These are phyloP conservation scores for Geosmithia flava DNA, from an alignment of 2,329 filamentous ascomycete genomes.

Conservation along the genomic window DNA sequence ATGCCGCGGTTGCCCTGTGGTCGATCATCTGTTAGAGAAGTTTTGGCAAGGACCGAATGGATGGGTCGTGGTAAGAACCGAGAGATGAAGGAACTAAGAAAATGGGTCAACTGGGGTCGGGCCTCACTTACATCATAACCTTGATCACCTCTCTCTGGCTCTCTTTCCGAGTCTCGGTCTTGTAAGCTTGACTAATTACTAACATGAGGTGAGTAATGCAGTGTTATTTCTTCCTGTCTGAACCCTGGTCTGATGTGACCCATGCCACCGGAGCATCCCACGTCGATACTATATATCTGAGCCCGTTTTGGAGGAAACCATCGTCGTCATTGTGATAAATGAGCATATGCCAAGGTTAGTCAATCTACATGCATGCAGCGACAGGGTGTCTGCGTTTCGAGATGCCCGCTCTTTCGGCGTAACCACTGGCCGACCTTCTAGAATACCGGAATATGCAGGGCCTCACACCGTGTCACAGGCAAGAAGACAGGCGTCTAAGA, in stretches of 20 bases:
- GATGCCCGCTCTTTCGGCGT: not conserved
- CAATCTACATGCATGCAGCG: not conserved
- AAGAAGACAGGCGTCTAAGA: not conserved
- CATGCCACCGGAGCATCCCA: not conserved
- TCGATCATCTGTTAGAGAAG: conserved; percentile 4
- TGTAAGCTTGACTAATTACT: not conserved
- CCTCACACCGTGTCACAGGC: not conserved
- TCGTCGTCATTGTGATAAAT: not conserved
- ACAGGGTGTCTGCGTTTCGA: not conserved
- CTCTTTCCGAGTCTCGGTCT: not conserved
- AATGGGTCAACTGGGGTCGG: not conserved
- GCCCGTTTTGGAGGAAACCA: not conserved
- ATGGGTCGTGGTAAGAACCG: no score
- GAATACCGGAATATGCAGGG: not conserved
- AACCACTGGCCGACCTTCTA: not conserved
- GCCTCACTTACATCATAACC: not conserved
- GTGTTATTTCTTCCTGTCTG: not conserved
- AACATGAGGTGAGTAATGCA: not conserved
- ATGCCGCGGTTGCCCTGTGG: conserved; percentile 10
- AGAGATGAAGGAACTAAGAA: not conserved
- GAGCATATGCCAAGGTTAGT: not conserved
- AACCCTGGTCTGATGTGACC: not conserved
- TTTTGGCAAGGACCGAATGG: not conserved
- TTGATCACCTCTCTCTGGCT: not conserved
- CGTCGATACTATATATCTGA: not conserved